Conservation (phyloP, 2,329 filamentous ascomycete species). For the Pseudocercospora crystallina region DNA sequence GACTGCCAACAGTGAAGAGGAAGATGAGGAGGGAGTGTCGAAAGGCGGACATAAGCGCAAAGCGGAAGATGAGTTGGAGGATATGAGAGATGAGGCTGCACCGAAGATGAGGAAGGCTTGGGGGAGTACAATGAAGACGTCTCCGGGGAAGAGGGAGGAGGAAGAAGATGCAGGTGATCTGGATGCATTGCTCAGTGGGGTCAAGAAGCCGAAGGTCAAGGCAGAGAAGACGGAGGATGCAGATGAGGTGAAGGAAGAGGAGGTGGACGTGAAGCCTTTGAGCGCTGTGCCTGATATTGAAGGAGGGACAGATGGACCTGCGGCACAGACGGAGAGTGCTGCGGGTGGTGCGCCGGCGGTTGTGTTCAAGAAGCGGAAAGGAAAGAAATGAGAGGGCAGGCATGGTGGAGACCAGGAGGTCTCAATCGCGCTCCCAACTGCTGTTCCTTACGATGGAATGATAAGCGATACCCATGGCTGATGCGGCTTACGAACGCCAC, state of each 20-base stretch:
- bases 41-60: conserved; percentile 65
- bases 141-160: conserved; percentile 44
- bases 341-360: conserved; percentile 50
- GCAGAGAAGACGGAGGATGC: conserved; percentile 15
- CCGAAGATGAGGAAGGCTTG: conserved; percentile 38
- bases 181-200: conserved; percentile 55
- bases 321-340: conserved; percentile 17
- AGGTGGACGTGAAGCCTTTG: conserved; percentile 32
- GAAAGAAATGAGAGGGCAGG: conserved; percentile 35
- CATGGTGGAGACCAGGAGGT: not conserved
- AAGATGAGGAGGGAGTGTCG: conserved; percentile 45
- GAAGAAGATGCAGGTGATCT: conserved; percentile 58
- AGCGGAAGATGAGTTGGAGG: conserved; percentile 61
- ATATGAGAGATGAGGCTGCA: conserved; percentile 54
- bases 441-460: no score
- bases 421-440: no score
- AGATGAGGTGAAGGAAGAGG: conserved; percentile 27
- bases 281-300: conserved; percentile 23
- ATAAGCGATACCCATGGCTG: no score
- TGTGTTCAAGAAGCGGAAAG: conserved; percentile 78
- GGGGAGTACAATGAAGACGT: conserved; percentile 48
- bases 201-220: conserved; percentile 35
- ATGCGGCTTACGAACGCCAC: no score
- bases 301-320: not conserved
- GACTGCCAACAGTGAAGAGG: conserved; percentile 44